Conservation (phyloP, 495 filamentous ascomycete species). For the Penicillium parvum region DNA sequence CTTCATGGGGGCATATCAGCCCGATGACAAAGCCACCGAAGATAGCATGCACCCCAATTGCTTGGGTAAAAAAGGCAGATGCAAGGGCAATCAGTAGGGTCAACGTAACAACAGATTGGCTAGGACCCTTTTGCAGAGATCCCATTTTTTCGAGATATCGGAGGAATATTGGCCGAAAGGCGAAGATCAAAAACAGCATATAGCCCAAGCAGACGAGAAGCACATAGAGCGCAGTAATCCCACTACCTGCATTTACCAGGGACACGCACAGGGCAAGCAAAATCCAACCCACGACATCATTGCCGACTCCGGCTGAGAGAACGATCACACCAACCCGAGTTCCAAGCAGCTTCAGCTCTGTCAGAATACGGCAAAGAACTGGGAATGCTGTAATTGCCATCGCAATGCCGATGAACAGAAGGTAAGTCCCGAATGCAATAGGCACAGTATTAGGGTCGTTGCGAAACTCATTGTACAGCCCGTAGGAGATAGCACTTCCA, state of each 20-base stretch:
- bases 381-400: conserved; percentile 97
- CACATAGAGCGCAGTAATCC: conserved; percentile 83
- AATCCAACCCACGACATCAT: conserved; percentile 94
- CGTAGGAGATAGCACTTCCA: conserved; percentile 76
- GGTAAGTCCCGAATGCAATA: conserved; percentile 76
- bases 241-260: conserved; percentile 81
- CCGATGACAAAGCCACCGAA: conserved; percentile 88
- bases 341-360: conserved; percentile 81
- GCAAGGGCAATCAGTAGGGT: conserved; percentile 74
- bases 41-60: conserved; percentile 89
- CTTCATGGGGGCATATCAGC: conserved; percentile 89
- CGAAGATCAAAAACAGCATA: conserved; percentile 70
- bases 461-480: conserved; percentile 76
- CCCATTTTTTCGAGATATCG: conserved; percentile 68
- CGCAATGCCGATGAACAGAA: conserved; percentile 91
- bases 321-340: conserved; percentile 87
- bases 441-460: conserved; percentile 55
- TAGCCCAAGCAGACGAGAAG: conserved; percentile 73
- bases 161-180: conserved; percentile 72
- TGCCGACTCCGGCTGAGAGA: conserved; percentile 89
- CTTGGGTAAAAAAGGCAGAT: conserved; percentile 92
- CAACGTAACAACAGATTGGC: conserved; percentile 77
- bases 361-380: conserved; percentile 89
- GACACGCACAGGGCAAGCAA: conserved; percentile 91
- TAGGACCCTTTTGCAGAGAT: conserved; percentile 84